phyloP scores from a whole-genome alignment of 441 rosid species.

The Gossypium trilobum region DNA sequence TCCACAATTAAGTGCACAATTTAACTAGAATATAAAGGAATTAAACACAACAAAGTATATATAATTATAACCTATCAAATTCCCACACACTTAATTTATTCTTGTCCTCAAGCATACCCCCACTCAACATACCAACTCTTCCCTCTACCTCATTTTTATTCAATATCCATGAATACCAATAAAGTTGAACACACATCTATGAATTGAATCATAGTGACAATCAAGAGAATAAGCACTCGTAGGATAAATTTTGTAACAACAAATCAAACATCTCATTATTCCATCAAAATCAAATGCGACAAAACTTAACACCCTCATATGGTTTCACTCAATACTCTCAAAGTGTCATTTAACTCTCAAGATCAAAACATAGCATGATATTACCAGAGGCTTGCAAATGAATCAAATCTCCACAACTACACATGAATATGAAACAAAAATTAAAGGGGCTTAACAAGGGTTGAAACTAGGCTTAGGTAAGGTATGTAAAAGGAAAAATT shows the following conservation, averaged over 20 bases:
- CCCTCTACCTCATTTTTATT: neutral
- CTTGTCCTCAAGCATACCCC: neutral
- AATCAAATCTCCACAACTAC: neutral
- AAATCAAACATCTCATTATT: neutral
- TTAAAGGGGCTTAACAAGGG: neutral
- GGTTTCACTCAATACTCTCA: neutral
- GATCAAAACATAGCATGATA: neutral
- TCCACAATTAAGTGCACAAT: too few relatives aligned
- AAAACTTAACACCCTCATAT: neutral
- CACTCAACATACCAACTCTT: neutral
- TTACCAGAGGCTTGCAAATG: neutral
- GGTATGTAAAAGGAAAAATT: neutral
- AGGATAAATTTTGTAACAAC: neutral
- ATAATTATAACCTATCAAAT: too few relatives aligned
- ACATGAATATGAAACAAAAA: neutral
- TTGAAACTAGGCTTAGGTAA: neutral
- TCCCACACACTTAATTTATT: neutral
- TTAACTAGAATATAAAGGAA: too few relatives aligned
- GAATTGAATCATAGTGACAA: neutral
- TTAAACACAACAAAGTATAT: too few relatives aligned
- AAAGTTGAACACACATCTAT: neutral
- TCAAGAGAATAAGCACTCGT: neutral
- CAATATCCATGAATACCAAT: neutral
- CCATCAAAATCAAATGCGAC: neutral
- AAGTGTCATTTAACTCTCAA: too few relatives aligned